These are phyloP conservation scores for Ramalina intermedia DNA, from an alignment of 495 filamentous ascomycete genomes.

Conservation along the genomic window DNA sequence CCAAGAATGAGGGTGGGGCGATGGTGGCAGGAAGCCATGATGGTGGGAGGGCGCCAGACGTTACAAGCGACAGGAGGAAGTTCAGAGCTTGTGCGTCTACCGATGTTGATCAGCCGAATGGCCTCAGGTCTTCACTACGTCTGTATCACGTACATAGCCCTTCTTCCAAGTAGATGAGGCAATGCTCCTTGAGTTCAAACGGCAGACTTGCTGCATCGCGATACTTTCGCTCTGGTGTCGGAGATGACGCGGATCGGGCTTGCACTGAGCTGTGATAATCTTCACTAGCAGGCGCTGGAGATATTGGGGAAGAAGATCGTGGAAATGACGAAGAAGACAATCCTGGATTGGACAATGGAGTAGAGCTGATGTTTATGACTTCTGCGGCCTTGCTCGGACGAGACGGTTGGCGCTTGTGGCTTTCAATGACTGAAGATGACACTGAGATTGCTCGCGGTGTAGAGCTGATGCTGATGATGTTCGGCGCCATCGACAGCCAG, in stretches of 20 bases:
- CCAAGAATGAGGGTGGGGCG: conserved; percentile 44
- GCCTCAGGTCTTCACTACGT: not conserved
- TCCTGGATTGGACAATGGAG: no score
- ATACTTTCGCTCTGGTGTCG: conserved; percentile 20
- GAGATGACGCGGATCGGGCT: no score
- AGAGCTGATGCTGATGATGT: no score
- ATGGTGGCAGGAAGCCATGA: conserved; percentile 25
- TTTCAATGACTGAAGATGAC: no score
- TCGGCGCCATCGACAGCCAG: no score
- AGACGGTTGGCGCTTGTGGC: no score
- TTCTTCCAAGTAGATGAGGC: conserved; percentile 63
- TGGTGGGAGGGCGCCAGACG: conserved; percentile 34
- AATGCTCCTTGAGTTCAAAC: conserved; percentile 47
- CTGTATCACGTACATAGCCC: conserved; percentile 40
- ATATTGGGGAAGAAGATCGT: no score
- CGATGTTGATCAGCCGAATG: conserved; percentile 2
- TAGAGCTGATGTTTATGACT: no score
- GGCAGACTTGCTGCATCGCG: conserved; percentile 40
- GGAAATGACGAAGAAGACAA: not conserved
- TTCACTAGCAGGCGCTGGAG: no score
- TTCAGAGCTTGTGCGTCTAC: conserved; percentile 54
- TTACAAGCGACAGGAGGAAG: conserved; percentile 51
- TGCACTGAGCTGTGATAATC: no score
- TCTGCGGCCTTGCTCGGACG: no score
- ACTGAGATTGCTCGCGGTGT: no score